A percentile compares a stretch with the other conserved stretches of the same genome.
These are phyloP conservation scores for Saccharomycopsis phalli DNA, from an alignment of 1,139 yeast genomes.

Conservation along the genomic window DNA sequence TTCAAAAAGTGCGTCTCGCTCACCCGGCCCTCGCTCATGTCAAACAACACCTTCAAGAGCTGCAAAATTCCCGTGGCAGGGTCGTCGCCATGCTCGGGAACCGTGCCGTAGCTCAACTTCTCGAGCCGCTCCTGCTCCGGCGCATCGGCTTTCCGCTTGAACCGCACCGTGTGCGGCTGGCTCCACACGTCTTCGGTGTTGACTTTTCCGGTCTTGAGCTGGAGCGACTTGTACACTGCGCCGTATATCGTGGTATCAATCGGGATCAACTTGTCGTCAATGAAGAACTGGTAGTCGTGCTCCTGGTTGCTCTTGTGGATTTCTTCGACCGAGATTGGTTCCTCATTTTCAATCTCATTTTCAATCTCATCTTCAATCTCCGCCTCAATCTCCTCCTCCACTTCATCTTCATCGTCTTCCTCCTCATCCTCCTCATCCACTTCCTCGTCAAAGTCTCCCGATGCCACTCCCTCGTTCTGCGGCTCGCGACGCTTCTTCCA, in stretches of 20 bases:
- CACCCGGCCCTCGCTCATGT: conserved; percentile 27
- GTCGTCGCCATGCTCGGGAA: too few relatives aligned
- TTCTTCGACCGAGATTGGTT: neutral
- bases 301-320: neutral
- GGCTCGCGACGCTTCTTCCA: neutral
- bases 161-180: conserved; percentile 44
- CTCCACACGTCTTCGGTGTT: conserved; percentile 51
- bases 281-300: conserved; percentile 45
- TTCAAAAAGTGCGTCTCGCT: conserved; percentile 46
- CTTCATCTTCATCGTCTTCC: conserved; percentile 20
- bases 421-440: conserved; percentile 19
- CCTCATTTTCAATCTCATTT: conserved; percentile 22
- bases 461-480: conserved; percentile 10
- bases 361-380: conserved; percentile 19
- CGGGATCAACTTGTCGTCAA: conserved; percentile 56
- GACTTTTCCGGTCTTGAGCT: conserved; percentile 29
- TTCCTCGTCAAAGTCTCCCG: conserved; percentile 17
- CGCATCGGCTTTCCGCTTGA: conserved; percentile 35
- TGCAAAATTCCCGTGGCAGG: conserved; percentile 44
- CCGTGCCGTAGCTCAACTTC: conserved; percentile 28
- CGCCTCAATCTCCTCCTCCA: conserved; percentile 17
- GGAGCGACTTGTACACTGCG: conserved; percentile 54
- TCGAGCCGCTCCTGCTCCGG: conserved; percentile 21
- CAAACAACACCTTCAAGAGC: conserved; percentile 37
- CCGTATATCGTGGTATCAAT: conserved; percentile 73